Conservation (phyloP, 257 asterid genomes). For the Voacanga thouarsii region DNA sequence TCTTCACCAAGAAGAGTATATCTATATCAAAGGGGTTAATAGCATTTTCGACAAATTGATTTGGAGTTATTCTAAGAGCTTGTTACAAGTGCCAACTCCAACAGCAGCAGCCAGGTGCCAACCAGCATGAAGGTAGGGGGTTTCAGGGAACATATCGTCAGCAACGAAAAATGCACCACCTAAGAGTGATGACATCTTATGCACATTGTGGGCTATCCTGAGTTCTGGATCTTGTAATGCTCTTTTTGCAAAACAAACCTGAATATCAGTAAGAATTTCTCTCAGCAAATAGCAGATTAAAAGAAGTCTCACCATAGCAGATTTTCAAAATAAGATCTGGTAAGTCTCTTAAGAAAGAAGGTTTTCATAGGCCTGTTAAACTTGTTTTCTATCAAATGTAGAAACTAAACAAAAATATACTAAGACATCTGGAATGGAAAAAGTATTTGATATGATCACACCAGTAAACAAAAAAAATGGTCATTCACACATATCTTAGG, state of each 20-base stretch:
- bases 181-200: conserved; percentile 65
- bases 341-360: neutral
- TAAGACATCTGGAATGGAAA: neutral
- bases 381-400: neutral
- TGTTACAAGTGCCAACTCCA: conserved; percentile 80
- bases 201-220: conserved; percentile 64
- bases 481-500: neutral
- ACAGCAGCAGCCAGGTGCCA: conserved; percentile 97
- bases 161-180: conserved; percentile 84
- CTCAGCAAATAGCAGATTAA: neutral
- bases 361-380: neutral
- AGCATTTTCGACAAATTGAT: conserved; percentile 56
- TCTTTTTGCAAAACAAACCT: conserved; percentile 90
- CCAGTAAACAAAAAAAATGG: neutral
- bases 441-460: neutral
- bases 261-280: conserved; percentile 11
- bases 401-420: neutral
- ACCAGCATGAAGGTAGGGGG: conserved; percentile 85
- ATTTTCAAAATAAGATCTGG: neutral
- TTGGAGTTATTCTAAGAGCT: conserved; percentile 52
- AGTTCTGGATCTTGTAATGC: conserved; percentile 76
- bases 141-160: conserved; percentile 61
- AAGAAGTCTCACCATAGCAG: neutral
- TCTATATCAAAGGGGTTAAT: conserved; percentile 8
- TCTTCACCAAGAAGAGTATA: neutral